A percentile compares a stretch with the other conserved stretches of the same genome.
Conservation (phyloP, 352 stramenopile genomes). For the Phytophthora fragariaefolia region DNA sequence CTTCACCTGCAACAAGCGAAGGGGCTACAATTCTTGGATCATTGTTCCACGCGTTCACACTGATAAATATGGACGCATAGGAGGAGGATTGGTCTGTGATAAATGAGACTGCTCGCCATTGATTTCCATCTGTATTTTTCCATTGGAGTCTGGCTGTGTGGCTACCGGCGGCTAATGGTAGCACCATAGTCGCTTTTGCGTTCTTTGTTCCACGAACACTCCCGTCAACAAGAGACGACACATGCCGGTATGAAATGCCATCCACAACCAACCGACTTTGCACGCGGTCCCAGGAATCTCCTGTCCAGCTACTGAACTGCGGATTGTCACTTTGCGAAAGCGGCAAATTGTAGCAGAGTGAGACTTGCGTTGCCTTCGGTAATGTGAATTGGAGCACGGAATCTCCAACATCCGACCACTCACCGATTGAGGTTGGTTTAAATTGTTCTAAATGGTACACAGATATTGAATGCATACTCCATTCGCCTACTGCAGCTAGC, state of each 20-base stretch:
- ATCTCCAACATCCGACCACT: constrained; percentile 82
- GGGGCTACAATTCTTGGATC: constrained; percentile 59
- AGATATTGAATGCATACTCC: constrained; percentile 51
- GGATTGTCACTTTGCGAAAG: constrained; percentile 78
- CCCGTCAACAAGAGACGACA: constrained; percentile 74
- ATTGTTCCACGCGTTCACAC: constrained; percentile 75
- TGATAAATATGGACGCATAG: constrained; percentile 75
- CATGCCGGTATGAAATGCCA: constrained; percentile 68
- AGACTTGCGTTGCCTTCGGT: constrained; percentile 58
- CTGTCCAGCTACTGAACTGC: constrained; percentile 58
- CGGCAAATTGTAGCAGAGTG: constrained; percentile 77
- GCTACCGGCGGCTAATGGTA: constrained; percentile 57
- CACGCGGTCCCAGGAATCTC: constrained; percentile 58
- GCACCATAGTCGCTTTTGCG: constrained; percentile 68
- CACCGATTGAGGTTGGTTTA: constrained; percentile 31
- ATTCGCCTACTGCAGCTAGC: constrained; percentile 61
- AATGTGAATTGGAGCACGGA: constrained; percentile 79
- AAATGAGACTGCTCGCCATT: constrained; percentile 74
- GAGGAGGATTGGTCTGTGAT: constrained; percentile 71
- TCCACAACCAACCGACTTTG: constrained; percentile 72
- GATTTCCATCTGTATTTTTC: constrained; percentile 76
- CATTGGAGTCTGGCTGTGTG: constrained; percentile 76
- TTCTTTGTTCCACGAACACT: constrained; percentile 77
- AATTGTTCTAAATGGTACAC: constrained; percentile 63
- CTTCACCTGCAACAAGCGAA: constrained; percentile 38